A percentile compares a stretch with the other conserved stretches of the same genome.
Conservation (phyloP, 225 moss, liverwort and hornwort species). For the Straminergon stramineum region DNA sequence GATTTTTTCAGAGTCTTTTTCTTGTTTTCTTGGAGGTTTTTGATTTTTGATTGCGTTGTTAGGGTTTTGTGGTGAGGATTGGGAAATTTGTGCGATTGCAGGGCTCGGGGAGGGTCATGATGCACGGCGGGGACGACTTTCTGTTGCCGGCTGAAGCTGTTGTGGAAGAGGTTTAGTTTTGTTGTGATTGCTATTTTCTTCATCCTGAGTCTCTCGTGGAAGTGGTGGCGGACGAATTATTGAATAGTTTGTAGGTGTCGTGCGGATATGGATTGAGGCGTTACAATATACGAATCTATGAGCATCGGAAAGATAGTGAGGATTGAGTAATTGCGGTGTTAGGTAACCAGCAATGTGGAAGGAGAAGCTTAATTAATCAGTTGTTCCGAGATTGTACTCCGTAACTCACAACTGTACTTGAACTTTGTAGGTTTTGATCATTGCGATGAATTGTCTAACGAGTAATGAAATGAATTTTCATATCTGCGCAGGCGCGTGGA, state of each 20-base stretch:
- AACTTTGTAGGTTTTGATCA: neutral
- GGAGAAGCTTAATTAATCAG: neutral
- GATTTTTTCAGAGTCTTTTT: neutral
- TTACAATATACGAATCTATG: neutral
- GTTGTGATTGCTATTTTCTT: neutral
- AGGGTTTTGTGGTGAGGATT: constrained; percentile 1
- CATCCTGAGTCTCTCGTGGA: neutral
- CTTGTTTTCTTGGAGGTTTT: neutral
- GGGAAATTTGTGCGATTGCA: constrained; percentile 18
- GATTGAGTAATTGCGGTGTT: neutral
- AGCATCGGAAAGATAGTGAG: neutral
- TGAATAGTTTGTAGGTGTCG: neutral
- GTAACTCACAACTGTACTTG: neutral
- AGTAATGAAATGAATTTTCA: neutral
- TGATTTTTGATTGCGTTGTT: neutral
- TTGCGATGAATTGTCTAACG: neutral
- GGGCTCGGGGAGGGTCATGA: constrained; percentile 35
- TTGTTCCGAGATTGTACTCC: neutral
- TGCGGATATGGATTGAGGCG: neutral
- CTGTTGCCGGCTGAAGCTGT: constrained; percentile 63
- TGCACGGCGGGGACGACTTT: constrained; percentile 53
- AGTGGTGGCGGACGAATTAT: neutral
- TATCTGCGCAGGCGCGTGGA: constrained; percentile 54
- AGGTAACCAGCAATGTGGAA: neutral
- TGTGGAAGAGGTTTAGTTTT: constrained; percentile 55